Evolutionary conservation across 306 rosid species (phyloP).

Genomic region (Hippophae rhamnoides): DNA sequence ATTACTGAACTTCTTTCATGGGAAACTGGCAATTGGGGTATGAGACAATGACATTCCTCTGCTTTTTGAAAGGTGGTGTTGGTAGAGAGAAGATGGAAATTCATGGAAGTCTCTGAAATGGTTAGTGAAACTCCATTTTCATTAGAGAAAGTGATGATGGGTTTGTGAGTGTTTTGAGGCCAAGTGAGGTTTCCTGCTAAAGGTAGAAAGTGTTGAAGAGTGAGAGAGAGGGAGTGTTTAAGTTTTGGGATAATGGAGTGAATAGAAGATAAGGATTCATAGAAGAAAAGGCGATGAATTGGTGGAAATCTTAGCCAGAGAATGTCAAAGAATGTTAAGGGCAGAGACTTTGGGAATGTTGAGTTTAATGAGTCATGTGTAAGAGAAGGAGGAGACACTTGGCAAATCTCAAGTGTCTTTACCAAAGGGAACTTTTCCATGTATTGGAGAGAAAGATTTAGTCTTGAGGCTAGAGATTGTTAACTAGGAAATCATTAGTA

Average conservation of each 20-base stretch:
- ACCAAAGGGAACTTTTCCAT: neutral
- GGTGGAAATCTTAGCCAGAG: constrained; percentile 26
- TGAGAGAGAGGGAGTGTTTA: constrained; percentile 17
- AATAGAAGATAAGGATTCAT: neutral
- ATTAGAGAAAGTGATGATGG: neutral
- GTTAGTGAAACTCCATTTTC: constrained; percentile 17
- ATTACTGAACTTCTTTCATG: constrained; percentile 14
- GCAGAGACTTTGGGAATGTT: constrained; percentile 8
- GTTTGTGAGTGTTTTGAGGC: constrained; percentile 16
- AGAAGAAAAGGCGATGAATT: constrained; percentile 14
- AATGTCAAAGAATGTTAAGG: constrained; percentile 21
- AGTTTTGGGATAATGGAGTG: constrained; percentile 13
- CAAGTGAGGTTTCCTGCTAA: constrained; percentile 17
- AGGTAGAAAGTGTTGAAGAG: constrained; percentile 17
- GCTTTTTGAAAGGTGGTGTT: neutral
- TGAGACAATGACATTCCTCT: constrained; percentile 9
- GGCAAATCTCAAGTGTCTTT: constrained; percentile 12
- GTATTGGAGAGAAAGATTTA: neutral
- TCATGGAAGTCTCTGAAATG: constrained; percentile 3
- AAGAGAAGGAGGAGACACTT: constrained; percentile 4
- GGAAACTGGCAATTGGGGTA: constrained; percentile 5
- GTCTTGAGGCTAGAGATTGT: too few species aligned
- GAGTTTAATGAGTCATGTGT: neutral
- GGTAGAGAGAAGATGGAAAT: constrained; percentile 12
- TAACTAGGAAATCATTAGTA: too few species aligned